phyloP scores from a whole-genome alignment of 31 red algal genomes.

The Bonnemaisonia californica region DNA sequence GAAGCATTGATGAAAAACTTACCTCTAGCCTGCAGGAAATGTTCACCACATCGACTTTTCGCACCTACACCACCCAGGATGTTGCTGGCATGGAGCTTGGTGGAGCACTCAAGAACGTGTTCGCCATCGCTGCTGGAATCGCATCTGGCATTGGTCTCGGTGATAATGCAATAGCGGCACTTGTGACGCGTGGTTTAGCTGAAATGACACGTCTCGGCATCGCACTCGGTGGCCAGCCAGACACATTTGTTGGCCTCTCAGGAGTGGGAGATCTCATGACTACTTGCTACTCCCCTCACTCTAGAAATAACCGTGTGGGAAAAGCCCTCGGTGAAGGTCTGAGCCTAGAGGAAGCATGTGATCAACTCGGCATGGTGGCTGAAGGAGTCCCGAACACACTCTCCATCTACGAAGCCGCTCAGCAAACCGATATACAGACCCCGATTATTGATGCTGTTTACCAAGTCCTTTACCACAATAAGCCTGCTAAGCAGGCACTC shows the following conservation, averaged over 20 bases:
- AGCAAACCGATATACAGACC: too few relatives aligned
- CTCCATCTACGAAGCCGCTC: too few relatives aligned
- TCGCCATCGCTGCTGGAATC: conserved; percentile 11
- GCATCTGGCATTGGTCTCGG: not conserved
- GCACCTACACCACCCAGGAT: not conserved
- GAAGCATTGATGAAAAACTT: not conserved
- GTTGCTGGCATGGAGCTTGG: not conserved
- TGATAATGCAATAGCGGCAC: conserved; percentile 8
- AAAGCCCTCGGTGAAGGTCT: not conserved
- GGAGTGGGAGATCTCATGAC: not conserved
- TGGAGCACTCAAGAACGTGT: conserved; percentile 17
- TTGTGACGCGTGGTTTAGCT: conserved; percentile 3
- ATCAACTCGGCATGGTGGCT: conserved; percentile 75
- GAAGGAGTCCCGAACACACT: too few relatives aligned
- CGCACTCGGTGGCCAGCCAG: not conserved
- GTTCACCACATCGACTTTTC: not conserved
- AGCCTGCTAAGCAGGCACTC: too few relatives aligned
- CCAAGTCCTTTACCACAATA: too few relatives aligned
- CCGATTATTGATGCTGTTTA: too few relatives aligned
- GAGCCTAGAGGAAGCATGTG: conserved; percentile 74
- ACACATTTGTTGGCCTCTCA: not conserved
- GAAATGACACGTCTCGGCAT: not conserved
- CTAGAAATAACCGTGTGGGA: not conserved
- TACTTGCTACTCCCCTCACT: not conserved
- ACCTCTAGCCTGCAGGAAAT: not conserved